Evolutionary conservation across 2,329 filamentous ascomycete genomes (phyloP), one percentile per base, ranked within the genome.

Genomic region (Exophiala dermatitidis): DNA sequence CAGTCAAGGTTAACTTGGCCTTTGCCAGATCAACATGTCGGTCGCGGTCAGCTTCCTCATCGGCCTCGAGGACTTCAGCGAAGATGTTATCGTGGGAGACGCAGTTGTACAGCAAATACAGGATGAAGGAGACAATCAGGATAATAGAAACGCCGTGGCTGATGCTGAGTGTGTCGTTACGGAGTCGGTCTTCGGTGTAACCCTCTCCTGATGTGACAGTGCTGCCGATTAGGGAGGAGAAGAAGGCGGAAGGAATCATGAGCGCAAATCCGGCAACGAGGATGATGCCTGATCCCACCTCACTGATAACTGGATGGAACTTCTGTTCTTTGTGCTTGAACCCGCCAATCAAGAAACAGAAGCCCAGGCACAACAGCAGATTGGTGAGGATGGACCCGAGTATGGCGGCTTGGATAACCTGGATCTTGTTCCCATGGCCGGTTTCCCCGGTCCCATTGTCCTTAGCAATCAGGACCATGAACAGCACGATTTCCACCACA

Each of bases 311-410:
- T 53, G 85, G 80, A 64, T 86, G 84, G 65, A 94, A 93, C 10
- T 74, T 75, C 61, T 89, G 80, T 60, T 86, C 80, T 4, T 86
- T 76, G 32, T 83, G 80, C 50, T 76, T 74, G 34, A 91, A 60
- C 5, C 89, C 88, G 38, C 87, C 87, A 26, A 83, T 78, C 57
- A 91, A 81, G 73, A 95, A 94, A 67, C 88, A 93, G 48, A 84
- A 65, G 0, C 89, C 89, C 29, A 94, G 71, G 62, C 88, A 94
- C 1, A 94, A 75, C 42, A 94, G 71, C 71, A 93, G 79, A 32
- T 89, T 94, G 8, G 89, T 88, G 33, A 95, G 69, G 42, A 94
- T 86, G 0, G 87, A 91, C 34, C 89, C 88, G 0, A 94, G 72
- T 51, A 94, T 90, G 29, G 89, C 88, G 49, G 87, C 87, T 65